Conservation (phyloP, 495 filamentous ascomycete genomes). For the Xanthoparmelia taractica region DNA sequence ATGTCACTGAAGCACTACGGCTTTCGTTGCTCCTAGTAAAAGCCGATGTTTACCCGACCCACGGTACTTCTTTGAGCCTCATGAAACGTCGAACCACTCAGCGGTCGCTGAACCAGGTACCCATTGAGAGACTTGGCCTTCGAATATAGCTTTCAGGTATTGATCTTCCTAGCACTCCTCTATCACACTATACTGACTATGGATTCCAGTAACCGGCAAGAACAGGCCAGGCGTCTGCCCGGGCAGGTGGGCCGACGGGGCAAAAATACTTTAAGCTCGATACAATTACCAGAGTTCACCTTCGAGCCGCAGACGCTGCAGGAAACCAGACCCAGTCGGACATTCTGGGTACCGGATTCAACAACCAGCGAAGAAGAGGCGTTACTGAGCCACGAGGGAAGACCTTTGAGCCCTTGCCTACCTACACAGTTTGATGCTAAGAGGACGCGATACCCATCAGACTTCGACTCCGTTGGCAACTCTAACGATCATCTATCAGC, state of each 20-base stretch:
- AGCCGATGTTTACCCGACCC: neutral
- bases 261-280: conserved; percentile 5
- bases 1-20: neutral
- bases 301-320: neutral
- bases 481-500: conserved; percentile 14
- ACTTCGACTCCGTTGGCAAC: conserved; percentile 6
- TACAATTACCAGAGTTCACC: conserved; percentile 2
- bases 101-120: neutral
- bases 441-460: conserved; percentile 14
- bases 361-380: conserved; percentile 21
- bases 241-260: neutral
- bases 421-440: neutral
- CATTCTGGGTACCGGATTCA: conserved; percentile 11
- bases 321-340: neutral
- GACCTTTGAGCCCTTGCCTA: neutral
- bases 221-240: conserved; percentile 4
- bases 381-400: neutral
- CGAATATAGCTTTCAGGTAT: neutral
- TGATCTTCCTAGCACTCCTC: fast-evolving
- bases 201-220: conserved; percentile 1
- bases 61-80: neutral
- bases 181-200: neutral
- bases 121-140: neutral
- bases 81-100: neutral
- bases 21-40: conserved; percentile 1